Evolutionary conservation across 2,329 filamentous ascomycete species (phyloP), one percentile per base, ranked within the genome.

Genomic region (Fusarium falciforme): DNA sequence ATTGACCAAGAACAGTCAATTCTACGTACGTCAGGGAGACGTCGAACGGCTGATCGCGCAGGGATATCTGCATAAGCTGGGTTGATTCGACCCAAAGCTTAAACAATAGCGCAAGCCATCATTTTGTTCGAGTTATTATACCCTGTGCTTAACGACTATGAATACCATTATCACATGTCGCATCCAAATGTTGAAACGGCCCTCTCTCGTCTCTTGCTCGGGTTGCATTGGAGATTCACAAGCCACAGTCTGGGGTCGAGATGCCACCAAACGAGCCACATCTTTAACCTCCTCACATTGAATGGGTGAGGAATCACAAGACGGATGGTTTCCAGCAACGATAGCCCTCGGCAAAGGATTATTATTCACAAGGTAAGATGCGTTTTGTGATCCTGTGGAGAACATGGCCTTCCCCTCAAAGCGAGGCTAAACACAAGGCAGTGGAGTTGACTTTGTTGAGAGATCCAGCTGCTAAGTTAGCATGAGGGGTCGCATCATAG

Each of bases 1-100:
- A 69, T 88, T 99, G 85, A 98, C 95, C 40, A 98, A 97, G 84
- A 98, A 99, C 83, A 98, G 95, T 79, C 96, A 99, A 81, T 97
- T 99, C 80, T 98, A 97, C 80, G 96, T 99, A 42, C 91, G 96
- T 55, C 94, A 98, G 80, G 96, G 94, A 27, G 96, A 99, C 84
- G 96, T 99, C 8, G 96, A 99, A 84, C 90, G 95, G 60, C 83
- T 99, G 77, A 98, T 99, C 79, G 90, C 94, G 17, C 96, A 98
- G 81, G 96, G 96, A 22, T 99, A 98, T 84, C 86, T 99, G 73
- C 95, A 98, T 83, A 95, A 95, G 78, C 87, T 99, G 76, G 91
- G 91, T 80, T 98, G 88, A 94, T 57, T 20, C 14, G 33, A 10
- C 25, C 12, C 44, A 29, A 17, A 42, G 33, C 66, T n/a, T 62